A percentile compares a stretch with the other conserved stretches of the same genome.
Evolutionary conservation across 768 basidiomycete species (phyloP).

Genomic region (Boletellus ananas): DNA sequence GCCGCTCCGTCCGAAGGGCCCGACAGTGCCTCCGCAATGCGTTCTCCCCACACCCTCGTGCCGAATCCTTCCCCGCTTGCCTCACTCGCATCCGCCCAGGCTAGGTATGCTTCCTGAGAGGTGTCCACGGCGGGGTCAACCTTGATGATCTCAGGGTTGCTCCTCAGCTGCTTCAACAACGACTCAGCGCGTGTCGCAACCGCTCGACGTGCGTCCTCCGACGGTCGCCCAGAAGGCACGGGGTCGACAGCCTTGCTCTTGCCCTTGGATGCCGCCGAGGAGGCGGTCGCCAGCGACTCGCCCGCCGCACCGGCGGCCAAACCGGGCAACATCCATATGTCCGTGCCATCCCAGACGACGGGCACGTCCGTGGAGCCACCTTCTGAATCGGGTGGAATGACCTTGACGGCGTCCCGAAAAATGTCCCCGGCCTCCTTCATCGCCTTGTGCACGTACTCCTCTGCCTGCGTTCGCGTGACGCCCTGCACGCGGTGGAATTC

Average conservation of each 20-base stretch:
- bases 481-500: conserved; percentile 77
- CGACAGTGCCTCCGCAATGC: conserved; percentile 45
- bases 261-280: conserved; percentile 25
- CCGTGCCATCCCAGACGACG: conserved; percentile 78
- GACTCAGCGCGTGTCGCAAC: conserved; percentile 75
- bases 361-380: conserved; percentile 32
- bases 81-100: conserved; percentile 57
- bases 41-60: conserved; percentile 50
- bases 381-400: conserved; percentile 69
- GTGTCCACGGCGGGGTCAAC: conserved; percentile 71
- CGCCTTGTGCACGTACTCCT: conserved; percentile 78
- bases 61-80: conserved; percentile 52
- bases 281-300: conserved; percentile 7
- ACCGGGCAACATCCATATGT: conserved; percentile 75
- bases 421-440: conserved; percentile 80
- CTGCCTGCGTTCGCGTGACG: conserved; percentile 69
- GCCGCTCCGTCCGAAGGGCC: conserved; percentile 50
- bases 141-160: conserved; percentile 70
- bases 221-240: conserved; percentile 26
- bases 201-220: conserved; percentile 45
- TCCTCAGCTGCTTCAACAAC: conserved; percentile 66
- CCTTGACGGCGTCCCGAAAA: conserved; percentile 85
- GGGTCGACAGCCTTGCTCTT: conserved; percentile 35
- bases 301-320: conserved; percentile 18
- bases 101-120: conserved; percentile 48